Percentiles rank a stretch among this genome's conserved stretches.
Evolutionary conservation across 2,329 filamentous ascomycete species (phyloP).

Genomic region (Fusarium tupiense): DNA sequence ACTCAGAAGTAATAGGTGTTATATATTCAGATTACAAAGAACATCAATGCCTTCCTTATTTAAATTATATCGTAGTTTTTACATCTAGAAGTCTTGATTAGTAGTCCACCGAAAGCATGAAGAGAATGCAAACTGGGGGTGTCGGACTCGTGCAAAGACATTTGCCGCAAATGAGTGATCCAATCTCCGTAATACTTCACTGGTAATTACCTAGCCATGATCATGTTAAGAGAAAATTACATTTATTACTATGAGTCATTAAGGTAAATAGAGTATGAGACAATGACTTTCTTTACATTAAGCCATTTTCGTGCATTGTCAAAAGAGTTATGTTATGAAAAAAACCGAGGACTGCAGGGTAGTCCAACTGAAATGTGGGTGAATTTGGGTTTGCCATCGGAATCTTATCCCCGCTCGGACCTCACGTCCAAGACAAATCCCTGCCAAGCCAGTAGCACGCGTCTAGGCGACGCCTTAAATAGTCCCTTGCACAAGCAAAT

Average conservation of each 20-base stretch:
- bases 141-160: no score
- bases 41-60: neutral
- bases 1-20: rapidly evolving
- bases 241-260: rapidly evolving
- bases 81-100: neutral
- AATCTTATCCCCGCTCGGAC: neutral
- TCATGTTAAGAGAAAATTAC: neutral
- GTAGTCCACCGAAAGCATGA: rapidly evolving
- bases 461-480: neutral
- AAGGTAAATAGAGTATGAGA: neutral
- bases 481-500: neutral
- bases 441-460: neutral
- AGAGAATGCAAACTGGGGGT: no score
- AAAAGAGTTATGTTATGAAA: rapidly evolving
- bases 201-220: neutral
- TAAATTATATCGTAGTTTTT: rapidly evolving
- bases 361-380: neutral
- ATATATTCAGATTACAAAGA: neutral
- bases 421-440: neutral
- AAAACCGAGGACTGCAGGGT: neutral
- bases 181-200: no score
- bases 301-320: neutral
- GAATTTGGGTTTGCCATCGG: neutral
- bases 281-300: neutral
- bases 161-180: no score